Evolutionary conservation across 441 rosid genomes (phyloP), one percentile per base, ranked within the genome.

Genomic region (Geranium incanum): DNA sequence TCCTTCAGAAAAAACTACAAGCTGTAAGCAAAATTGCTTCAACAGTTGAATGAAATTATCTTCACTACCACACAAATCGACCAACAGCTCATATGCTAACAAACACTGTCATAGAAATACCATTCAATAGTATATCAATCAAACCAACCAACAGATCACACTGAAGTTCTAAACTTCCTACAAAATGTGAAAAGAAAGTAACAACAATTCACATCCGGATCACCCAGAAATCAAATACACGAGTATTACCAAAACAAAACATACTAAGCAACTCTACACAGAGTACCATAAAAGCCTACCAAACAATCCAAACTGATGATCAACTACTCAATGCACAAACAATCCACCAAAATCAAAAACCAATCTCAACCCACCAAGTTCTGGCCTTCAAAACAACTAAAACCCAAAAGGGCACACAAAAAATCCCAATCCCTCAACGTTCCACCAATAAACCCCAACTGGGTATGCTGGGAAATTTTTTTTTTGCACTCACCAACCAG

Each of bases 401-500:
- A 66, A n/a, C 7, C 36, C 52, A 55, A 43, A 16, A n/a, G 12
- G 28, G 41, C 66, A 57, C 55, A 41, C 38, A 59, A 72, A 28
- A 48, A 39, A 36, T 43, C 50, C 23, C 16, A 8, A 41, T 0
- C 28, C 38, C n/a, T 48, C 3, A 48, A 48, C 18, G 28, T 15
- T 18, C 18, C 68, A 43, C 19, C 23, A 4, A 21, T 50, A 59
- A 69, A 38, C 13, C 11, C 45, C 36, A 36, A 7, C 28, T 1
- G 39, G 18, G 43, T 48, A 19, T n/a, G 67, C 65, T 13, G 11
- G 13, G 12, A n/a, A 28, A 15, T 1, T n/a, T 21, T 21, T 21
- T 21, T 21, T 21, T 28, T 28, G 6, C 0, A 78, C 87, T 77
- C 69, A 95, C 97, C 88, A 89, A 63, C 97, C 97, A 95, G 67